Base-by-base conservation (phyloP, 2,329 filamentous ascomycete species). In the Chaetomium sp. region DNA sequence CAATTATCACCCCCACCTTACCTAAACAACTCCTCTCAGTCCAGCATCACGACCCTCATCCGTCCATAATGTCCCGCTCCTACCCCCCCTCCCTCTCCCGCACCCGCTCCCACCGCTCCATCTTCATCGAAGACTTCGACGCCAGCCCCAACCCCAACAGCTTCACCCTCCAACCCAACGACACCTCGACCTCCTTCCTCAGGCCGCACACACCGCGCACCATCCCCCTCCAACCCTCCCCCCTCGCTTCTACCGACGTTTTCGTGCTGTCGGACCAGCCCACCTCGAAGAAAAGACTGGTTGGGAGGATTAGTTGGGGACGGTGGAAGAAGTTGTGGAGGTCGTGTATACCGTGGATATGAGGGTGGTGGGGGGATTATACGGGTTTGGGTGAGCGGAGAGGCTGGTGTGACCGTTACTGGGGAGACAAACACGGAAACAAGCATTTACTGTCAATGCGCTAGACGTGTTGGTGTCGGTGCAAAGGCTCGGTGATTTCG, bases 91-190 rank as follows among this genome's bases (percentile, higher is more conserved):
- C 52, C 7, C 53, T 60, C 14, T 45, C 42, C 43, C 55, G 61
- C 11, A 57, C 44, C 45, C 62, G 55, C 4, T 63, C 62, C 2
- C 59, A 54, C 52, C 57, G 42, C 27, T 63, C 62, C 33, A 44
- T 64, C 55, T 64, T 64, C 57, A 57, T 32, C 9, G 61, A 64
- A 44, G 60, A 64, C 8, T 64, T 64, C 48, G 49, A 59, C 59
- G 6, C 51, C 49, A 5, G 53, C 45, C 32, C 43, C 60, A 1
- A 32, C 57, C 27, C 54, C 61, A 9, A 47, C 19, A 27, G 49
- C 32, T n/a, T 45, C 34, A 43, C 55, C 14, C 27, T 52, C 38
- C 54, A 53, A 4, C 9, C 50, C 33, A n/a, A 27, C 47, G 43
- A 52, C 41, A 61, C 59, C 61, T n/a, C 56, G 1, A 38, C 53